These are phyloP conservation scores for Globisporangium nagaii DNA, from an alignment of 352 stramenopile genomes.

Conservation along the genomic window DNA sequence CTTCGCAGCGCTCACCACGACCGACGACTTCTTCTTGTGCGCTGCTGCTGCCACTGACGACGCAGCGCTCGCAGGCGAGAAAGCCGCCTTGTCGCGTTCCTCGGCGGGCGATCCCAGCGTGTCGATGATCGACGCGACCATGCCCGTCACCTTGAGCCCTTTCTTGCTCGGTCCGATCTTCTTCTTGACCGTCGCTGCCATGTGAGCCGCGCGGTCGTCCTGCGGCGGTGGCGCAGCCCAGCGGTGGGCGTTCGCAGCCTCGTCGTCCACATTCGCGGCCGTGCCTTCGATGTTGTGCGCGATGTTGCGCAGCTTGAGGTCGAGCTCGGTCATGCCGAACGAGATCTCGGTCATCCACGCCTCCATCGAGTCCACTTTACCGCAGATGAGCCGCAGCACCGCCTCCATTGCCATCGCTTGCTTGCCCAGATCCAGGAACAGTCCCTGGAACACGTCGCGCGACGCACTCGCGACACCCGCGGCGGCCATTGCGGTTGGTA, in stretches of 20 bases:
- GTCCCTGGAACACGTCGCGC: constrained; percentile 54
- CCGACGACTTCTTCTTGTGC: constrained; percentile 7
- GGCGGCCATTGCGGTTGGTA: background rate
- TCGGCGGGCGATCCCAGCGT: constrained; percentile 20
- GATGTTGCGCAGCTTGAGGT: constrained; percentile 72
- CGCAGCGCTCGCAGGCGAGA: background rate
- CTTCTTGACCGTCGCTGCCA: constrained; percentile 33
- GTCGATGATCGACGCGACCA: constrained; percentile 61
- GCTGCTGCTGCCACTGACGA: background rate
- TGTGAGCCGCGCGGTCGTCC: background rate
- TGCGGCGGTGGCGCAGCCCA: constrained; percentile 38
- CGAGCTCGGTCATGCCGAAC: constrained; percentile 69
- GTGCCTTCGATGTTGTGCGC: constrained; percentile 81
- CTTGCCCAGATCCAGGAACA: constrained; percentile 68
- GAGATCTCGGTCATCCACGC: constrained; percentile 67
- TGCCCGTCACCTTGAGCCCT: constrained; percentile 46
- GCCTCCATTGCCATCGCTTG: constrained; percentile 74
- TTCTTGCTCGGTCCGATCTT: constrained; percentile 49
- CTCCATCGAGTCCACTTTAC: constrained; percentile 73
- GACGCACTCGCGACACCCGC: constrained; percentile 16
- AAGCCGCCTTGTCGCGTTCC: constrained; percentile 1
- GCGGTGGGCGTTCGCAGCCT: constrained; percentile 25
- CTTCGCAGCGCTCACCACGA: background rate
- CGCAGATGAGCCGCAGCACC: constrained; percentile 60
- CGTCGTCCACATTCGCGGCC: constrained; percentile 51